Conservation (phyloP, 1,139 yeast species). For the Suhomyces taliae region DNA sequence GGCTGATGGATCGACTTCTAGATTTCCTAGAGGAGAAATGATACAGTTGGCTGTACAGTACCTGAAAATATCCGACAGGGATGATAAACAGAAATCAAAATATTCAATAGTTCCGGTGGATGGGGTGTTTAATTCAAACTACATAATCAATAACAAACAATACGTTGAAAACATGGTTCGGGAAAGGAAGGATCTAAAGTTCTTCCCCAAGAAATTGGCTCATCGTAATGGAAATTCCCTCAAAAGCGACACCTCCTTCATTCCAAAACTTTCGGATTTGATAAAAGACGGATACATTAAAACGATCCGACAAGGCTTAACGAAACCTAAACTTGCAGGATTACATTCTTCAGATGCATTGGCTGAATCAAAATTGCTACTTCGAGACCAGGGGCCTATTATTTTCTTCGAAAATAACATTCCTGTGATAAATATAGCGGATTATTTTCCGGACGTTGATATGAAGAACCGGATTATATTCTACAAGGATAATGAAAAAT, state of each 20-base stretch:
- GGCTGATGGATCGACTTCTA: conserved; percentile 19
- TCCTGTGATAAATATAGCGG: conserved; percentile 7
- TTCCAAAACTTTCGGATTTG: conserved; percentile 15
- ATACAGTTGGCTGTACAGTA: conserved; percentile 20
- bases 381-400: conserved; percentile 7
- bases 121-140: conserved; percentile 11
- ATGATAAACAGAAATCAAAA: not conserved
- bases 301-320: conserved; percentile 8
- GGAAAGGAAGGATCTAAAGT: conserved; percentile 13
- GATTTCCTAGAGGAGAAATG: conserved; percentile 27
- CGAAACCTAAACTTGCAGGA: not conserved
- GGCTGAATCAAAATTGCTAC: not conserved
- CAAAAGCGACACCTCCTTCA: conserved; percentile 12
- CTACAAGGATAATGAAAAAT: conserved; percentile 4
- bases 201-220: conserved; percentile 15
- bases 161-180: conserved; percentile 12
- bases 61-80: conserved; percentile 1
- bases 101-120: conserved; percentile 12
- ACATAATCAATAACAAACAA: conserved; percentile 14
- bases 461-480: conserved; percentile 1
- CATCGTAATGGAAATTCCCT: conserved; percentile 10
- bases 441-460: conserved; percentile 1
- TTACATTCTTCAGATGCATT: not conserved
- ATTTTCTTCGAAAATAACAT: conserved; percentile 1
- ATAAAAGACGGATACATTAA: conserved; percentile 15